Percentiles rank a stretch among this genome's conserved stretches.
phyloP scores from a whole-genome alignment of 176 grass and related monocot genomes.

The Pharus latifolius region DNA sequence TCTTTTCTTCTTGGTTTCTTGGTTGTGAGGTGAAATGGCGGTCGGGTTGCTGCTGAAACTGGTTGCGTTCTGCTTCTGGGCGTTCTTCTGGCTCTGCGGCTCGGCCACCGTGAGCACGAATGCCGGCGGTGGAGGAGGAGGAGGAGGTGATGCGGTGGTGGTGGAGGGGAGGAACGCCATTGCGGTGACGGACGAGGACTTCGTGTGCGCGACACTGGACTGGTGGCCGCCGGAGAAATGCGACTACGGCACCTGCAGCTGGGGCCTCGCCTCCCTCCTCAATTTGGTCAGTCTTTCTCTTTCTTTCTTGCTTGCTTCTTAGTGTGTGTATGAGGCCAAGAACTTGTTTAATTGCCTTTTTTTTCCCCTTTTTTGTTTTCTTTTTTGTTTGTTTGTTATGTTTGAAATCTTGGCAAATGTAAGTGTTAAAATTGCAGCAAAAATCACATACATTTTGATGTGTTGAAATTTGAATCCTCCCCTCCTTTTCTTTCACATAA shows the following conservation, averaged over 20 bases:
- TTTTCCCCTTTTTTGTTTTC: too few relatives aligned
- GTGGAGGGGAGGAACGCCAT: constrained; percentile 35
- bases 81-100: constrained; percentile 32
- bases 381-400: background rate
- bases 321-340: background rate
- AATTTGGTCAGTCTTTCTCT: constrained; percentile 32
- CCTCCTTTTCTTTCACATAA: too few relatives aligned
- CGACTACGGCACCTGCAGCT: constrained; percentile 77
- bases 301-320: background rate
- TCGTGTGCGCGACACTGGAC: constrained; percentile 76
- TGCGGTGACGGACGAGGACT: constrained; percentile 49
- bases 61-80: constrained; percentile 38
- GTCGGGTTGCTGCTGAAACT: constrained; percentile 5
- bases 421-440: too few relatives aligned
- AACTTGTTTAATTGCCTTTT: background rate
- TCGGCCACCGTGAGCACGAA: constrained; percentile 4
- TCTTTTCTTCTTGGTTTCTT: background rate
- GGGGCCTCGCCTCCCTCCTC: constrained; percentile 60
- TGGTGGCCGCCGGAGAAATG: constrained; percentile 94
- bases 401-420: background rate
- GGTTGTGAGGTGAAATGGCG: background rate
- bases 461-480: background rate
- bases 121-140: background rate
- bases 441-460: too few relatives aligned
- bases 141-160: constrained; percentile 9